Base-by-base conservation (phyloP, 2,329 filamentous ascomycete genomes). In the Ilyonectria robusta region DNA sequence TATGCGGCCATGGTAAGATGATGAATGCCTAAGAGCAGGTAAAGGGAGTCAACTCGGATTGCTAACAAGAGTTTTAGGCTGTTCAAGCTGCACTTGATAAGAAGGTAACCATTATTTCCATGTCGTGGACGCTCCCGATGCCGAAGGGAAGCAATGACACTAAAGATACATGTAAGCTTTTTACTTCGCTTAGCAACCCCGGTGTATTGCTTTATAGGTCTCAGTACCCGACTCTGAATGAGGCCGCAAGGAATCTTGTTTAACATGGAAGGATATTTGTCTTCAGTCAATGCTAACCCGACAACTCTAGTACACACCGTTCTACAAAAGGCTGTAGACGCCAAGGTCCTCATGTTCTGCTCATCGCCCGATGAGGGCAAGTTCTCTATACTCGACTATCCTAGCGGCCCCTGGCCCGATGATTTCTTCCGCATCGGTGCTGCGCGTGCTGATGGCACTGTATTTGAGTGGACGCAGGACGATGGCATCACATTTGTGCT, bases 101-200 rank as follows among this genome's bases (percentile, higher is more conserved):
- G 31, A 57, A 68, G 1, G 69, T 61, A n/a, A 55, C 50, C 4
- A 62, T 70, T 2, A 70, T 70, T 7, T 70, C 64, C 1, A 70
- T 70, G 69, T 67, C 69, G 1, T 70, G 69, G 69, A 70, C 64
- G 2, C 47, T 70, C 3, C 58, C 66, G 0, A 29, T 63, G 6
- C 58, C 54, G 6, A n/a, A 53, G 9, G 40, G 51, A 11, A 44
- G 33, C 26, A 51, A 15, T 11, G 53, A 62, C 3, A 19, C 53
- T 31, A 68, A 64, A 7, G 26, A 56, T 17, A 46, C 37, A 40
- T 40, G 37, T 40, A 40, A 40, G 44, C 42, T 10, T 9, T 23
- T 40, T 19, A 40, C 37, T 40, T 15, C 17, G 13, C 11, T 40
- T 40, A 15, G 4, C 2, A 3, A 40, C 37, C 11, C 13, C 11